Base-by-base conservation (phyloP, 1,284 basidiomycete species). In the Hymenochaete sp. region DNA sequence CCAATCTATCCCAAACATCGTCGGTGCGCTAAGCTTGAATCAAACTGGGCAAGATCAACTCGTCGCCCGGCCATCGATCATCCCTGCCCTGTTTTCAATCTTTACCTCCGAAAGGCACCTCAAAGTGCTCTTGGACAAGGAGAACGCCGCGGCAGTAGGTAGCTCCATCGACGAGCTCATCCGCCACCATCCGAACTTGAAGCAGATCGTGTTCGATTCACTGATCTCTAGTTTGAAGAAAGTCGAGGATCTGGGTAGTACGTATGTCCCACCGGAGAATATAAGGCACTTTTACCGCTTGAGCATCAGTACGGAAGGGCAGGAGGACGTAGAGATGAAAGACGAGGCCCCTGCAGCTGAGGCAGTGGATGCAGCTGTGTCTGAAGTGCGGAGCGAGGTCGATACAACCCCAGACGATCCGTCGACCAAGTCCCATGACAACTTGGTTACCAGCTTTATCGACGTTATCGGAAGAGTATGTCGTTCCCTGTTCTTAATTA, bases 11-110 rank as follows among this genome's bases (percentile, higher is more conserved):
- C 89, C 93, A 0, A 95, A 95, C 56, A 95, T 93, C n/a, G 80
- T 98, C 44, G 93, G 95, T 27, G 96, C 96, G 0, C 72, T 98
- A 35, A 98, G 95, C 61, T 75, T 99, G 45, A 99, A 99, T 59
- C 82, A 90, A 55, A 70, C 77, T 2, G 96, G 96, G 2, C 80
- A 96, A 55, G 77, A 88, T 29, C 85, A 90, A 56, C 77, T 97
- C 32, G 67, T 79, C 11, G 74, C 75, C 8, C 80, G 83, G 38
- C 83, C 87, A 1, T 76, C 73, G 44, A 79, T 97, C 50, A 86
- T 98, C 54, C 80, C 81, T 6, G 77, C 81, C 40, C 78, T 98
- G 42, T 87, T 98, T 59, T 72, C 77, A 4, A 81, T 92, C 50
- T 91, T 96, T 63, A 87, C 87, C 1, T 89, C 86, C 13, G 83